Percentiles rank a stretch among this genome's conserved stretches.
Evolutionary conservation across 2,329 filamentous ascomycete species (phyloP).

Genomic region (Ophiostoma novo-ulmi): DNA sequence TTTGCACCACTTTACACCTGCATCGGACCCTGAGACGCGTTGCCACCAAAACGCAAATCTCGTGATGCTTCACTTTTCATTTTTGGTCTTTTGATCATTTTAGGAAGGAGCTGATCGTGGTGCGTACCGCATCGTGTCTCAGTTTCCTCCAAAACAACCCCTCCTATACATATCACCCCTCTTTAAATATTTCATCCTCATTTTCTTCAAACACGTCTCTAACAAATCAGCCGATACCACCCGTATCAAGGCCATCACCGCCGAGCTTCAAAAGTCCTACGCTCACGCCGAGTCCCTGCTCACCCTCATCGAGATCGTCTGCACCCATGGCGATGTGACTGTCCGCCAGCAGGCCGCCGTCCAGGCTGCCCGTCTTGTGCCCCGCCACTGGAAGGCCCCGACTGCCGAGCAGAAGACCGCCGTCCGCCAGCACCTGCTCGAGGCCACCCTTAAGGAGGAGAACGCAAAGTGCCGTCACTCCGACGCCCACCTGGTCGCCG

Average conservation of each 20-base stretch:
- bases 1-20: not conserved
- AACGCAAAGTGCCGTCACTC: slow-evolving; percentile 75
- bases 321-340: slow-evolving; percentile 65
- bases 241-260: slow-evolving; percentile 82
- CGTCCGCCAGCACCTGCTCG: slow-evolving; percentile 75
- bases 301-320: slow-evolving; percentile 80
- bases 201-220: not conserved
- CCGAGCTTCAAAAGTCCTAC: slow-evolving; percentile 86
- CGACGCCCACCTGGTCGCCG: slow-evolving; percentile 78
- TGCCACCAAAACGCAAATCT: slow-evolving; percentile 1
- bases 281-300: slow-evolving; percentile 76
- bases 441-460: slow-evolving; percentile 76
- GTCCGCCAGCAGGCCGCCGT: slow-evolving; percentile 88
- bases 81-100: slow-evolving; percentile 18
- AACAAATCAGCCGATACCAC: slow-evolving; percentile 68
- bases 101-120: not conserved
- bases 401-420: slow-evolving; percentile 69
- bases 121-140: not conserved
- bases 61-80: slow-evolving; percentile 17
- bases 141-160: slow-evolving; percentile 2
- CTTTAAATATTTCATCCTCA: not conserved
- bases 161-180: slow-evolving; percentile 7
- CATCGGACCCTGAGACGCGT: slow-evolving; percentile 5
- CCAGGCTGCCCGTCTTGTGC: slow-evolving; percentile 75
- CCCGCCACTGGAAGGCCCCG: slow-evolving; percentile 79